Conservation (phyloP, 2,329 filamentous ascomycete genomes). For the Fusarium mangiferae region DNA sequence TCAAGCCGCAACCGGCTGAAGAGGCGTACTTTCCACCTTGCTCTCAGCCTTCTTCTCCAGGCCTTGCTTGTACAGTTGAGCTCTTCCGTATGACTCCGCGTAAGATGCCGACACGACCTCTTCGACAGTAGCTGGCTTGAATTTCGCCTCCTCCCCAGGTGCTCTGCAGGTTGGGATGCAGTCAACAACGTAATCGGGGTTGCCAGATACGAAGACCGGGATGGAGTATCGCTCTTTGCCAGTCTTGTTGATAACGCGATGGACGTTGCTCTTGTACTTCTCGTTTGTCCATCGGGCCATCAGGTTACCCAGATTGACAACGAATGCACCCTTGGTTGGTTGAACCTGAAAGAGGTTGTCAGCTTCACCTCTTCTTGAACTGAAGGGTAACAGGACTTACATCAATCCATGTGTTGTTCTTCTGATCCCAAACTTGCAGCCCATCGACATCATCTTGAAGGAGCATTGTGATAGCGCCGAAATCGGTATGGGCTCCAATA, state of each 20-base stretch:
- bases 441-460: constrained; percentile 62
- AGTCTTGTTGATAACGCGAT: constrained; percentile 65
- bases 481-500: constrained; percentile 65
- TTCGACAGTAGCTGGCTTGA: constrained; percentile 47
- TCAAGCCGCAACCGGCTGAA: neutral
- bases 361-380: neutral
- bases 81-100: constrained; percentile 48
- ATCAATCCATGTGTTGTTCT: constrained; percentile 56
- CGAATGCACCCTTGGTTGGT: constrained; percentile 50
- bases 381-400: constrained; percentile 20
- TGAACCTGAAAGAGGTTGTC: neutral
- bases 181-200: constrained; percentile 38
- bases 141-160: constrained; percentile 35
- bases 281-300: constrained; percentile 62
- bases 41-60: constrained; percentile 8
- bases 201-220: constrained; percentile 67
- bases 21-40: neutral
- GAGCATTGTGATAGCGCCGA: constrained; percentile 66
- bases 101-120: constrained; percentile 48
- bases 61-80: constrained; percentile 48
- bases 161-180: neutral
- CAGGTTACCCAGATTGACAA: constrained; percentile 64
- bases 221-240: constrained; percentile 63
- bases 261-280: constrained; percentile 62
- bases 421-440: constrained; percentile 60